phyloP scores from a whole-genome alignment of 306 rosid species.

The Pyrus communis region DNA sequence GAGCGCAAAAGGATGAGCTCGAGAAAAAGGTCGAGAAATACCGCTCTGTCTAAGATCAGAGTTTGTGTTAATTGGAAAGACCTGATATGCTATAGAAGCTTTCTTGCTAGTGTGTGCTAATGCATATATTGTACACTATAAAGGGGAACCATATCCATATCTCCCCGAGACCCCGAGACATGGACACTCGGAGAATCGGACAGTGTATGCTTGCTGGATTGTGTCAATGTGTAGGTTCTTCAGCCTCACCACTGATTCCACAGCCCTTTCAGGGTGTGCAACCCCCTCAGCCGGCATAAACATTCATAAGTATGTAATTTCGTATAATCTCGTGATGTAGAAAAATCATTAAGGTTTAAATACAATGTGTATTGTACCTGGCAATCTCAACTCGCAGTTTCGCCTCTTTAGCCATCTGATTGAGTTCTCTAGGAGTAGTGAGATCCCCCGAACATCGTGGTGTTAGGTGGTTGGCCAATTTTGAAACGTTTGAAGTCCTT shows the following conservation, averaged over 20 bases:
- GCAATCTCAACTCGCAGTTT: constrained; percentile 81
- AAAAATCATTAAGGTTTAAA: neutral
- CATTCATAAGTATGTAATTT: neutral
- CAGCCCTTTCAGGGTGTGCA: constrained; percentile 66
- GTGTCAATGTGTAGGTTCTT: constrained; percentile 66
- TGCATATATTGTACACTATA: too few species aligned
- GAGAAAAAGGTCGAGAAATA: constrained; percentile 45
- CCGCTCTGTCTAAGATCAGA: neutral
- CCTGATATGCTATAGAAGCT: too few species aligned
- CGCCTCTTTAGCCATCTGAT: constrained; percentile 85
- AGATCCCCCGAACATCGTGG: constrained; percentile 53
- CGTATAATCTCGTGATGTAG: neutral
- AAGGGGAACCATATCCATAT: too few species aligned
- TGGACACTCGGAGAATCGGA: constrained; percentile 10
- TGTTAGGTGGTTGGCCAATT: neutral
- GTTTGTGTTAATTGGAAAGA: neutral
- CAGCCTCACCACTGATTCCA: constrained; percentile 66
- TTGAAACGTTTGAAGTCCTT: too few species aligned
- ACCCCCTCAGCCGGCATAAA: constrained; percentile 56
- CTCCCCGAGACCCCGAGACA: too few species aligned
- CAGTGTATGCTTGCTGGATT: constrained; percentile 63
- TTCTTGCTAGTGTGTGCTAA: too few species aligned
- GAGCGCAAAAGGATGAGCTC: constrained; percentile 75
- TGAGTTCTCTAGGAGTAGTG: constrained; percentile 41
- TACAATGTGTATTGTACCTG: constrained; percentile 31